These are phyloP conservation scores for Geotrichum siamense DNA, from an alignment of 1,139 yeast species.

Conservation along the genomic window DNA sequence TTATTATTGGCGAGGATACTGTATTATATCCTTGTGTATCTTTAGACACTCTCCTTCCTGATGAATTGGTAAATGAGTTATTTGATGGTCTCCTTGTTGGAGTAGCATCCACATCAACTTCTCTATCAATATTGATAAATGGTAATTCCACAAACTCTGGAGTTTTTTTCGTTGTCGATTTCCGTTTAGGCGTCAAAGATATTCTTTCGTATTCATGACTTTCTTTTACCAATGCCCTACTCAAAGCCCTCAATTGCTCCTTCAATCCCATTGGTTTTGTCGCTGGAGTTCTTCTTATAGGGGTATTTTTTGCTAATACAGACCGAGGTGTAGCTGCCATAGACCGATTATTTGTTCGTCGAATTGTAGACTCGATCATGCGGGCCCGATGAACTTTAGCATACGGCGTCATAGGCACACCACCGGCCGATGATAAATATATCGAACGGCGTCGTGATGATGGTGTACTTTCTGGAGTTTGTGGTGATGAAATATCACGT, in stretches of 20 bases:
- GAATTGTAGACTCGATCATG: conserved; percentile 14
- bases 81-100: conserved; percentile 2
- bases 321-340: conserved; percentile 13
- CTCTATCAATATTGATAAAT: too few species aligned
- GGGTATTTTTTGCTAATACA: conserved; percentile 9
- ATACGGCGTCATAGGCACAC: conserved; percentile 14
- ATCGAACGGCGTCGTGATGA: conserved; percentile 3
- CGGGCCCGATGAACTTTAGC: conserved; percentile 16
- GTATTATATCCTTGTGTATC: too few species aligned
- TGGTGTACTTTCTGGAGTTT: conserved; percentile 8
- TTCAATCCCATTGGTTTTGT: background rate
- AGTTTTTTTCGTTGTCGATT: background rate
- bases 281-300: background rate
- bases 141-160: conserved; percentile 1
- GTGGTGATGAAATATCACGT: too few species aligned
- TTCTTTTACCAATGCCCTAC: conserved; percentile 13
- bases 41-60: too few species aligned
- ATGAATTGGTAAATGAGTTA: too few species aligned
- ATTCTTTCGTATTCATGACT: background rate
- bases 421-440: conserved; percentile 9
- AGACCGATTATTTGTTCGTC: conserved; percentile 9
- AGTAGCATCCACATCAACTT: background rate
- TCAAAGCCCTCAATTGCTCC: conserved; percentile 12
- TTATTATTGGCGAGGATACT: too few species aligned
- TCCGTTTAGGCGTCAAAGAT: background rate